These are phyloP conservation scores for Arachis stenosperma DNA, from an alignment of 306 rosid species.

Conservation along the genomic window DNA sequence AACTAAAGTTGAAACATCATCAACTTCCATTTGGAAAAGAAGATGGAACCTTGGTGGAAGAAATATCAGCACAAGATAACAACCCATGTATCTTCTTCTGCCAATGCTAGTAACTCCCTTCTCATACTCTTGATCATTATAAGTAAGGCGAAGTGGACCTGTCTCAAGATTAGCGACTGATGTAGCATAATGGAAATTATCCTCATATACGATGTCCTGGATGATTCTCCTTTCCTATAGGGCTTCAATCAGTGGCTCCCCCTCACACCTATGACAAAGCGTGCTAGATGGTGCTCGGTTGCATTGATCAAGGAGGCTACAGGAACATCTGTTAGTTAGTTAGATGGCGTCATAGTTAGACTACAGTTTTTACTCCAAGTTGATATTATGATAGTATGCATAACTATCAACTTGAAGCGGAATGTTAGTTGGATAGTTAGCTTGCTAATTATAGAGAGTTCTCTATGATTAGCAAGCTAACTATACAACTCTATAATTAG, in stretches of 20 bases:
- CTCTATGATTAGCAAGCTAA: no score
- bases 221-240: conserved; percentile 74
- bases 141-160: conserved; percentile 81
- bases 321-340: conserved; percentile 46
- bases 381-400: no score
- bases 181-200: conserved; percentile 49
- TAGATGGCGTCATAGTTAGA: no score
- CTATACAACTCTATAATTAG: no score
- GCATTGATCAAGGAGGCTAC: conserved; percentile 70
- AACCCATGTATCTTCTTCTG: conserved; percentile 66
- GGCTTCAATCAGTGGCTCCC: conserved; percentile 69
- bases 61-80: conserved; percentile 74
- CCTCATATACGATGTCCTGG: conserved; percentile 71
- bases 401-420: no score
- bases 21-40: conserved; percentile 93
- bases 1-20: conserved; percentile 81
- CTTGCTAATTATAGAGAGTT: no score
- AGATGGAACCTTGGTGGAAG: conserved; percentile 98
- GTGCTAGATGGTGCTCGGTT: conserved; percentile 70
- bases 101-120: conserved; percentile 43
- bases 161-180: conserved; percentile 44
- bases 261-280: conserved; percentile 74
- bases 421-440: no score
- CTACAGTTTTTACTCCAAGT: no score
- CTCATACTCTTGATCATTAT: conserved; percentile 56